Evolutionary conservation across 2,329 filamentous ascomycete genomes (phyloP).

Genomic region (Domatiomyces globalis): DNA sequence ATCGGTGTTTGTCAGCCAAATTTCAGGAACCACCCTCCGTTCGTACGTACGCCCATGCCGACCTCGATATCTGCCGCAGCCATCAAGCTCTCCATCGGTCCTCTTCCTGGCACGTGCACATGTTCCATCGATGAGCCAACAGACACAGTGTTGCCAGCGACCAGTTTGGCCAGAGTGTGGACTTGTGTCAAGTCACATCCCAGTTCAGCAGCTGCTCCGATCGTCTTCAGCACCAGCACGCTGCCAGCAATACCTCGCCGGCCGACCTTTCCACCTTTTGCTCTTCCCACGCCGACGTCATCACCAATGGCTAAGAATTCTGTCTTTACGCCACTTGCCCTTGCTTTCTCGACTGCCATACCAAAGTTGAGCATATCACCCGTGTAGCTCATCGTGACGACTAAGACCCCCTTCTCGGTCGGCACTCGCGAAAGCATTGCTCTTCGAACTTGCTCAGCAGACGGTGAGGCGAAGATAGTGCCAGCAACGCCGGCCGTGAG

Average conservation of each 20-base stretch:
- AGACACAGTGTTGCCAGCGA: conserved; percentile 63
- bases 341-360: conserved; percentile 83
- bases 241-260: conserved; percentile 82
- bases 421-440: conserved; percentile 62
- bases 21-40: background rate
- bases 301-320: conserved; percentile 90
- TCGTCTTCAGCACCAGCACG: conserved; percentile 80
- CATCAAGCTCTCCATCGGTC: conserved; percentile 26
- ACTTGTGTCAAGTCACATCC: conserved; percentile 58
- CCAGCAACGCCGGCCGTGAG: conserved; percentile 72
- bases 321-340: conserved; percentile 58
- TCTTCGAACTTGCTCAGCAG: conserved; percentile 65
- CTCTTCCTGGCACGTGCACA: conserved; percentile 81
- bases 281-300: conserved; percentile 75
- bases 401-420: conserved; percentile 57
- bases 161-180: conserved; percentile 53
- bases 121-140: conserved; percentile 77
- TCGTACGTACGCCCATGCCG: conserved; percentile 43
- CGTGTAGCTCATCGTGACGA: conserved; percentile 89
- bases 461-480: conserved; percentile 72
- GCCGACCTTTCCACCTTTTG: conserved; percentile 78
- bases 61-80: conserved; percentile 43
- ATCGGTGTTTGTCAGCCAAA: background rate
- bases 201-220: conserved; percentile 64
- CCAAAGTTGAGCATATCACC: conserved; percentile 85